Base-by-base conservation (phyloP, 495 filamentous ascomycete species). In the Aspergillus ellipticus region DNA sequence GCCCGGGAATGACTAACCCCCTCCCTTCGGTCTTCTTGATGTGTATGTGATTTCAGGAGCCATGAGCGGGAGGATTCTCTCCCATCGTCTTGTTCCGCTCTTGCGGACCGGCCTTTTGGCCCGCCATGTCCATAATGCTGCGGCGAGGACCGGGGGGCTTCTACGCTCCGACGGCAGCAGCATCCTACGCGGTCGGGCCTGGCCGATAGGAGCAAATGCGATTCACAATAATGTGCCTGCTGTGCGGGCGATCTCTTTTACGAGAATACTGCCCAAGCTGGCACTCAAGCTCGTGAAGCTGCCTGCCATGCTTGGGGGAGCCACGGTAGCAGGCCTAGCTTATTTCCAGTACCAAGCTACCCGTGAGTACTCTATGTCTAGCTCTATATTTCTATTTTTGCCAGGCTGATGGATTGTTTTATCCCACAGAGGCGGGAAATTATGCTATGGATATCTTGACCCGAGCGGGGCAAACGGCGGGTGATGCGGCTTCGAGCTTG, bases 341-440 rank as follows among this genome's bases (percentile, higher is more conserved):
- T 99, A 96, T 79, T 64, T 99, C 29, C 94, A 99, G 69, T 97
- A 97, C 69, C 95, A 97, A 74, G 93, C 94, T 57, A 86, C 86
- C 49, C 89, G 90, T 95, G 81, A 66, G 90, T 79, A 39, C 13
- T 53, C 11, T 51, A 47, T 55, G 26, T 50, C 6, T 41, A 9
- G 15, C 22, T 45, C 19, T 33, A 13, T 46, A 43, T 37, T 41
- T 57, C 17, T 15, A 43, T 24, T 35, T 41, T 28, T 48, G 24
- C 49, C 43, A 46, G 49, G 54, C 72, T 78, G 61, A 74, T 54
- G 49, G 53, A 17, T 28, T 9, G 42, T 37, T 6, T 22, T 17
- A 4, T 24, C 45, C 19, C 58, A 48, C 65, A 90, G 89, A 95
- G 82, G 90, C 92, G 21, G 91, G 91, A 51, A 95, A 85, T 57